phyloP scores from a whole-genome alignment of 495 filamentous ascomycete genomes.

The Pyronema domesticum region DNA sequence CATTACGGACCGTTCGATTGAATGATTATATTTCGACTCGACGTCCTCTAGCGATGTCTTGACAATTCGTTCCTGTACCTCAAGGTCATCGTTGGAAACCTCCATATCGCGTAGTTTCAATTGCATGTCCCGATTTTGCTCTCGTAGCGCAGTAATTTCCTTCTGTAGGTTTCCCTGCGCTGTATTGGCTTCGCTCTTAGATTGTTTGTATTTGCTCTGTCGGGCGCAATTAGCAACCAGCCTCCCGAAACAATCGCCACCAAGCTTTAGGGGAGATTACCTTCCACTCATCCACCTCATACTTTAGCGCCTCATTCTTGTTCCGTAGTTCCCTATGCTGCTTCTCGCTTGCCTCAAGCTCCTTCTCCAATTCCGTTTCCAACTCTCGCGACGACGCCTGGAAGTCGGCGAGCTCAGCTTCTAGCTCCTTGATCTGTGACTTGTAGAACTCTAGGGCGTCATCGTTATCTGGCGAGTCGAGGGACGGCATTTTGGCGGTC shows the following conservation, averaged over 20 bases:
- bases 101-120: slow-evolving; percentile 82
- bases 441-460: slow-evolving; percentile 86
- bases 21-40: slow-evolving; percentile 88
- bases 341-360: slow-evolving; percentile 89
- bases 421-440: slow-evolving; percentile 80
- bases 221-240: slow-evolving; percentile 1
- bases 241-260: not conserved
- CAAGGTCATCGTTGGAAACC: slow-evolving; percentile 94
- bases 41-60: slow-evolving; percentile 89
- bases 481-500: slow-evolving; percentile 3
- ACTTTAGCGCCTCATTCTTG: slow-evolving; percentile 65
- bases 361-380: slow-evolving; percentile 87
- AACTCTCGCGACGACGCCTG: slow-evolving; percentile 85
- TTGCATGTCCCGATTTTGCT: slow-evolving; percentile 62
- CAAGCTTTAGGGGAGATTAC: slow-evolving; percentile 31
- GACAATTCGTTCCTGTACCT: slow-evolving; percentile 84
- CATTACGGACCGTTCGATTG: slow-evolving; percentile 81
- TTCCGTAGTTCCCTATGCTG: slow-evolving; percentile 68
- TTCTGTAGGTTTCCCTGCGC: slow-evolving; percentile 83
- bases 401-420: slow-evolving; percentile 83
- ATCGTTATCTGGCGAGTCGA: slow-evolving; percentile 27
- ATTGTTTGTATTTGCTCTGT: slow-evolving; percentile 89
- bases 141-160: slow-evolving; percentile 80
- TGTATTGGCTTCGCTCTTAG: slow-evolving; percentile 64
- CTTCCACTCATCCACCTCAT: slow-evolving; percentile 97